phyloP scores from a whole-genome alignment of 352 stramenopile species.

The Globisporangium lucens region DNA sequence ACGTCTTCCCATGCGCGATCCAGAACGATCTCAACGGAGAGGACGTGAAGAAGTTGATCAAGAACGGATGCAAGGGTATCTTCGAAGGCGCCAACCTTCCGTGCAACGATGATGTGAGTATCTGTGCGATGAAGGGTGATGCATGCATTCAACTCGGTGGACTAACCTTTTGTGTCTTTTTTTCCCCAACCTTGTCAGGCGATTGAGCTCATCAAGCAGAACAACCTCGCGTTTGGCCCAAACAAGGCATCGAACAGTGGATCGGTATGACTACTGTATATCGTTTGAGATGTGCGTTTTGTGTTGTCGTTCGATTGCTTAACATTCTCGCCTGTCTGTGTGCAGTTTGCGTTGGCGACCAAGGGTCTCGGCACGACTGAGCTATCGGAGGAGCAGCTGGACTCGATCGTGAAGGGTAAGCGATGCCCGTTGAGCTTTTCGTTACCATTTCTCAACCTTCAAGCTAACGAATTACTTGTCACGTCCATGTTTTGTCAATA shows the following conservation, averaged over 20 bases:
- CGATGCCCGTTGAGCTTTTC: background rate
- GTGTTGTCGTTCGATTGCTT: background rate
- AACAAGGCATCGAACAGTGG: conserved; percentile 86
- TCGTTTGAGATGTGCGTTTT: background rate
- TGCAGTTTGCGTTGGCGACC: conserved; percentile 58
- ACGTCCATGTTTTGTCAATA: background rate
- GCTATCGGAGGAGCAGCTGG: conserved; percentile 57
- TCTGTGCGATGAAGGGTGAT: background rate
- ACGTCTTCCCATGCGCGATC: conserved; percentile 95
- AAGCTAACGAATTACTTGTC: conserved; percentile 13
- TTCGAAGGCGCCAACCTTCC: conserved; percentile 88
- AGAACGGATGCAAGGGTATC: conserved; percentile 87
- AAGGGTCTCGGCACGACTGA: conserved; percentile 55
- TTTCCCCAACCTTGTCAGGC: conserved; percentile 23
- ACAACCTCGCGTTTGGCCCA: conserved; percentile 76
- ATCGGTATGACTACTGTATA: conserved; percentile 31
- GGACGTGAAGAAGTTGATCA: conserved; percentile 65
- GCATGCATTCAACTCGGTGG: background rate
- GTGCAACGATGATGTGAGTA: conserved; percentile 58
- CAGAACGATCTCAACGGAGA: conserved; percentile 91
- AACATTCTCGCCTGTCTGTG: background rate
- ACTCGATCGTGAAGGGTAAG: conserved; percentile 71
- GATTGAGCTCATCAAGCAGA: conserved; percentile 80
- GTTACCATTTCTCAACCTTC: background rate
- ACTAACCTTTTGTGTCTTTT: background rate